Evolutionary conservation across 345 rosid species (phyloP).

Genomic region (Melaleuca alternifolia): DNA sequence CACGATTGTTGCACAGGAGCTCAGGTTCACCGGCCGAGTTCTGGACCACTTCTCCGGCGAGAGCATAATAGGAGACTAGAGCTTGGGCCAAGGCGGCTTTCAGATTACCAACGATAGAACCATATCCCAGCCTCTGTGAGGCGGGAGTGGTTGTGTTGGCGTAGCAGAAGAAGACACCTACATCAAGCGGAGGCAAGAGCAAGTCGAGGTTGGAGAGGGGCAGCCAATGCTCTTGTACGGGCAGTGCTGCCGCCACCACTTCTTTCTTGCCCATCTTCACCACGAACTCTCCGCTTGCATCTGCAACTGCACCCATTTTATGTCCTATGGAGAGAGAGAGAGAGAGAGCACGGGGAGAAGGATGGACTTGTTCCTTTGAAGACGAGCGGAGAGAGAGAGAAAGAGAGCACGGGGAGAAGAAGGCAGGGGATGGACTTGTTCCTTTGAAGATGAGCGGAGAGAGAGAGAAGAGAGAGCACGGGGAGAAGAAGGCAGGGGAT

Average conservation of each 20-base stretch:
- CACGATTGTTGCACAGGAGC: conserved; percentile 73
- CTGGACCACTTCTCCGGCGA: conserved; percentile 53
- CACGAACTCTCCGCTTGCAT: not conserved
- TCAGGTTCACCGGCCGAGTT: conserved; percentile 71
- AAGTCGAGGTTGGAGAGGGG: conserved; percentile 83
- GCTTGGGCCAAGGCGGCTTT: conserved; percentile 56
- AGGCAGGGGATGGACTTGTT: not conserved
- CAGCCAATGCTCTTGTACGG: conserved; percentile 68
- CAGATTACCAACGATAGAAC: conserved; percentile 21
- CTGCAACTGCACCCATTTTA: not conserved
- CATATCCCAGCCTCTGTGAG: conserved; percentile 5
- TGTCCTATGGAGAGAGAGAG: not conserved
- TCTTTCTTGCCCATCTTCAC: conserved; percentile 36
- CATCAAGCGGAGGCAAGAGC: conserved; percentile 60
- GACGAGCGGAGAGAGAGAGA: not conserved
- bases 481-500: too few relatives aligned
- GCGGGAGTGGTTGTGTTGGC: conserved; percentile 3
- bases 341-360: not conserved
- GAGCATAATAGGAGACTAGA: conserved; percentile 60
- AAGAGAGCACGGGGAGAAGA: too few relatives aligned
- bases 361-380: not conserved
- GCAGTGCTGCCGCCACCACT: conserved; percentile 56
- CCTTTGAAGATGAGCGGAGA: not conserved
- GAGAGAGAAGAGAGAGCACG: not conserved
- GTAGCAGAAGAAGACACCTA: conserved; percentile 71